Evolutionary conservation across 148 eudicot species (phyloP).

Genomic region (Mesembryanthemum crystallinum): DNA sequence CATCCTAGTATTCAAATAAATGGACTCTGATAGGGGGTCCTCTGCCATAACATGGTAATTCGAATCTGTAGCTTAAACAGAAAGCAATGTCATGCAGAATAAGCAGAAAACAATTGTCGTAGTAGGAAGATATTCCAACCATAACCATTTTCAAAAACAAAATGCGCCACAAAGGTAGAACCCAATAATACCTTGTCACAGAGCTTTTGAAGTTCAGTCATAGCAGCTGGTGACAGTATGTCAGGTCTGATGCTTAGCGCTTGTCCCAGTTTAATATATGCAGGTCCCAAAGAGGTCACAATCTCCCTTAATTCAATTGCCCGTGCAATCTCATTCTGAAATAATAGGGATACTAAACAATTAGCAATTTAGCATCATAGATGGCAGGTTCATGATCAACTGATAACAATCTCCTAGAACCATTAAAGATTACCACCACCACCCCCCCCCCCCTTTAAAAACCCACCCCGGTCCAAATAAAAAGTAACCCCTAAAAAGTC

Average conservation of each 20-base stretch:
- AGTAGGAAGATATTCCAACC: not conserved
- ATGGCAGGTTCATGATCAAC: slow-evolving; percentile 9
- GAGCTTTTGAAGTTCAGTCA: slow-evolving; percentile 96
- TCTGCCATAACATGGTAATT: not conserved
- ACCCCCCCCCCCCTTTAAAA: too few relatives aligned
- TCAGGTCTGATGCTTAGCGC: slow-evolving; percentile 99
- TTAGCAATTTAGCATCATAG: not conserved
- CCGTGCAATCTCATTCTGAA: slow-evolving; percentile 93
- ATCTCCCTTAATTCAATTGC: slow-evolving; percentile 98
- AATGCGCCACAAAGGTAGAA: not conserved
- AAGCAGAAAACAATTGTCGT: not conserved
- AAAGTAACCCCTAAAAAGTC: too few relatives aligned
- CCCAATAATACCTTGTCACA: slow-evolving; percentile 77
- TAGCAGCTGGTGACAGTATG: slow-evolving; percentile 89
- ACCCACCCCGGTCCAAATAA: too few relatives aligned
- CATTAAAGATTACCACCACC: too few relatives aligned
- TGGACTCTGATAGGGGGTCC: not conserved
- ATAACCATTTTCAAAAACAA: not conserved
- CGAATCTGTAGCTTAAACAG: not conserved
- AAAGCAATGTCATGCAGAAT: not conserved
- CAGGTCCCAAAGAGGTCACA: slow-evolving; percentile 98
- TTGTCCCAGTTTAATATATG: slow-evolving; percentile 98
- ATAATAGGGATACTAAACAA: slow-evolving; percentile 1
- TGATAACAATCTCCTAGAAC: too few relatives aligned
- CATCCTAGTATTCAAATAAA: too few relatives aligned